Percentiles rank a stretch among this genome's conserved stretches.
These are phyloP conservation scores for Hawksworthiomyces lignivorus DNA, from an alignment of 2,329 filamentous ascomycete species.

Conservation along the genomic window DNA sequence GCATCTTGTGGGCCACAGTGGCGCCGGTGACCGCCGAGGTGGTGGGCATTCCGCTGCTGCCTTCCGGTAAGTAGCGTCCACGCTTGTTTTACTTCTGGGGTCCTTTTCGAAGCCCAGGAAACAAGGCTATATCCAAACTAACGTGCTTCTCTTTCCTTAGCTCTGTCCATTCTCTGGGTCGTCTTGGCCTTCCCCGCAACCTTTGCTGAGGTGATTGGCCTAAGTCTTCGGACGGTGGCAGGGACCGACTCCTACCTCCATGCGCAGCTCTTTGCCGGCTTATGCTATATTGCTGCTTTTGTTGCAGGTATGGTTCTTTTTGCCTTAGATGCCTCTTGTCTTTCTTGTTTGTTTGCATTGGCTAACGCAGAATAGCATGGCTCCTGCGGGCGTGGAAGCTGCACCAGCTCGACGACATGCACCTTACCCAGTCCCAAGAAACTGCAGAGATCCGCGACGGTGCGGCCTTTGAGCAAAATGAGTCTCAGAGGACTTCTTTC, in stretches of 20 bases:
- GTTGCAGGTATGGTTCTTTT: constrained; percentile 27
- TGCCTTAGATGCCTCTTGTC: background rate
- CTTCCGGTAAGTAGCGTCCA: constrained; percentile 48
- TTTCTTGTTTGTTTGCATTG: background rate
- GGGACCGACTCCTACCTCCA: constrained; percentile 40
- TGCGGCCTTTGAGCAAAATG: constrained; percentile 4
- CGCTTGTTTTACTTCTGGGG: too few species aligned
- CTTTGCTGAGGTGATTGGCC: constrained; percentile 57
- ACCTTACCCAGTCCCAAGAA: constrained; percentile 21
- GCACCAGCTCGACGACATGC: constrained; percentile 27
- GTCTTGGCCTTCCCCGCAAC: constrained; percentile 62
- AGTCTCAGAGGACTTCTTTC: constrained; percentile 1
- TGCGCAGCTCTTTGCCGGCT: constrained; percentile 51
- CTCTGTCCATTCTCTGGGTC: constrained; percentile 64
- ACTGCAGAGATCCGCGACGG: constrained; percentile 22
- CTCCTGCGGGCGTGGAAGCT: constrained; percentile 35
- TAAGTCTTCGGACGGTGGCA: constrained; percentile 40
- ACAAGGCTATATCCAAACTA: too few species aligned
- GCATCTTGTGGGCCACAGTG: constrained; percentile 63
- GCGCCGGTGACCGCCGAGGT: constrained; percentile 67
- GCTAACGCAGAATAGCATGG: constrained; percentile 25
- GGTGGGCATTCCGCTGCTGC: constrained; percentile 60
- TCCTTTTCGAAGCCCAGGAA: too few species aligned
- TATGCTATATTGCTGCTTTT: constrained; percentile 52
- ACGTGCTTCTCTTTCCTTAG: too few species aligned